Conservation (phyloP, 768 basidiomycete species). For the Mycena sanguinolenta region DNA sequence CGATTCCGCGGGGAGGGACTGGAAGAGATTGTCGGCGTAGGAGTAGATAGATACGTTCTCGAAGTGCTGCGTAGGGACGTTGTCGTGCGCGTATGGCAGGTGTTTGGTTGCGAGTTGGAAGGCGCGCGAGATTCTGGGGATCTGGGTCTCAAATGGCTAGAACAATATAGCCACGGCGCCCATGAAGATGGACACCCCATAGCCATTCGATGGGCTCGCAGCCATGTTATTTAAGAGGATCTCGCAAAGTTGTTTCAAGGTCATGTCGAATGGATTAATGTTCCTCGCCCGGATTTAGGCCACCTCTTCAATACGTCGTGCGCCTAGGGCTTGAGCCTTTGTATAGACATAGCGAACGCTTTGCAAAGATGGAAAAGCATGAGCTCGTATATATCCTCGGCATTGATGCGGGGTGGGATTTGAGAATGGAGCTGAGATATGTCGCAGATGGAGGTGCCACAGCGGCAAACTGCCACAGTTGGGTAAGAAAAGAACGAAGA, state of each 20-base stretch:
- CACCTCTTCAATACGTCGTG: background rate
- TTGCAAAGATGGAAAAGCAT: conserved; percentile 3
- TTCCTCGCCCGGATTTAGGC: background rate
- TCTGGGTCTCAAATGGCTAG: background rate
- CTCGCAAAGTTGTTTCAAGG: background rate
- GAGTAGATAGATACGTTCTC: no score
- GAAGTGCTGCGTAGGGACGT: no score
- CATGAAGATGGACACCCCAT: conserved; percentile 1
- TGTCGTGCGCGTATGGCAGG: background rate
- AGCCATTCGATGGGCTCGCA: background rate
- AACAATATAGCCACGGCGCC: background rate
- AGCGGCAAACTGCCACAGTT: no score
- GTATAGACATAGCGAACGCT: background rate
- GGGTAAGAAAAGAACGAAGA: no score
- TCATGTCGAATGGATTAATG: background rate
- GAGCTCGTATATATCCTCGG: conserved; percentile 3
- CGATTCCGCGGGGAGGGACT: background rate
- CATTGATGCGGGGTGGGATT: background rate
- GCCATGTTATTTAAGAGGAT: conserved; percentile 1
- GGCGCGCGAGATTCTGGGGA: background rate
- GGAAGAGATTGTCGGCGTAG: background rate
- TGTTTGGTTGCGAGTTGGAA: conserved; percentile 10
- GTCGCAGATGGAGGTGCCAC: background rate
- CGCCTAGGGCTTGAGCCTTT: background rate
- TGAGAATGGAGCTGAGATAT: background rate